Conservation (phyloP, 2,329 filamentous ascomycete genomes). For the Paracoccidioides lutzii region DNA sequence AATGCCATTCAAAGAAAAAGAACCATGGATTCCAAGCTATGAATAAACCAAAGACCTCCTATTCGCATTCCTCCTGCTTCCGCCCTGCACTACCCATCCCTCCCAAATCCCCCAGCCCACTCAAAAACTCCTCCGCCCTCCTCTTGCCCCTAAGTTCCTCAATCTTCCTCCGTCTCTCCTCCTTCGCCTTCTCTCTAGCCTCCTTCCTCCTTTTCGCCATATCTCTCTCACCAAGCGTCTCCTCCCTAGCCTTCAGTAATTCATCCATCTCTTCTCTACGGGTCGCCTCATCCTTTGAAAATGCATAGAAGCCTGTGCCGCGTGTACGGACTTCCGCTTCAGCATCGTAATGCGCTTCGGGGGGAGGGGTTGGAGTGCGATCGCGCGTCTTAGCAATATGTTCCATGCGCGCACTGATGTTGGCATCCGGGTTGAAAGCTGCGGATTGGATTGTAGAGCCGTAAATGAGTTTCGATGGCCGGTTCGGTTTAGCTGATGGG, state of each 20-base stretch:
- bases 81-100: conserved; percentile 14
- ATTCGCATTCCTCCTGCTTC: neutral
- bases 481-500: conserved; percentile 31
- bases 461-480: conserved; percentile 60
- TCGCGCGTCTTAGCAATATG: conserved; percentile 66
- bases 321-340: conserved; percentile 71
- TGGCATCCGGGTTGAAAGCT: conserved; percentile 67
- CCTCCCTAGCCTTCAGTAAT: conserved; percentile 52
- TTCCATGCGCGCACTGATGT: conserved; percentile 56
- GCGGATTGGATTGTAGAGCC: conserved; percentile 73
- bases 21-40: neutral
- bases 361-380: conserved; percentile 65
- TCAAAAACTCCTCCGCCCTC: conserved; percentile 60
- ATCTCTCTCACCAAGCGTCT: conserved; percentile 53
- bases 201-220: conserved; percentile 46
- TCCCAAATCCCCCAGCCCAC: conserved; percentile 36
- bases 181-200: conserved; percentile 49
- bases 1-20: neutral
- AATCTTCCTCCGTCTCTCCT: conserved; percentile 40
- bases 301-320: conserved; percentile 84
- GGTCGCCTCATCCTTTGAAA: conserved; percentile 60
- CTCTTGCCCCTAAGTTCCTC: conserved; percentile 47
- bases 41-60: neutral
- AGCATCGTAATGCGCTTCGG: conserved; percentile 74
- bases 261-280: conserved; percentile 62